Percentiles rank a stretch among this genome's conserved stretches.
These are phyloP conservation scores for Aurifilum marmelostoma DNA, from an alignment of 2,329 filamentous ascomycete genomes.

Conservation along the genomic window DNA sequence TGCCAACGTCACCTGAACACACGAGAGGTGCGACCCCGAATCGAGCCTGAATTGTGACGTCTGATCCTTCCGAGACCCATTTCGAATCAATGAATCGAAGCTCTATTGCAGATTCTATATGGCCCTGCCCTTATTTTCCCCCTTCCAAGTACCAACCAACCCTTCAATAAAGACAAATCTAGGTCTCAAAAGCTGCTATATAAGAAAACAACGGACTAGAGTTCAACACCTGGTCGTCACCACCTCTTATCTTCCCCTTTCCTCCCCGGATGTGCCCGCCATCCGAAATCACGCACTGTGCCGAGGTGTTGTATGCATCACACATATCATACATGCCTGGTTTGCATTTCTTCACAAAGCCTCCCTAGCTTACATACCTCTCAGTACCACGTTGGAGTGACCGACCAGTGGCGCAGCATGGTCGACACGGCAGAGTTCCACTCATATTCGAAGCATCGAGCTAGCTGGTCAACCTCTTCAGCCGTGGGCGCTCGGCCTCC, in stretches of 20 bases:
- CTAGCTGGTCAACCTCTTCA: constrained; percentile 61
- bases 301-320: not conserved
- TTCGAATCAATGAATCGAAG: too few relatives aligned
- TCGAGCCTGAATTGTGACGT: not conserved
- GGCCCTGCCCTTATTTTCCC: too few relatives aligned
- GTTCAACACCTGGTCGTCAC: not conserved
- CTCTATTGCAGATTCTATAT: not conserved
- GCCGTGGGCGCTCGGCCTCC: constrained; percentile 58
- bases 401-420: constrained; percentile 71
- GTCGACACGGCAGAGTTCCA: constrained; percentile 67
- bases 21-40: not conserved
- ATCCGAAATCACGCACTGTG: not conserved
- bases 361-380: too few relatives aligned
- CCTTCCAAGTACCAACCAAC: not conserved
- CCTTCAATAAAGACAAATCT: not conserved
- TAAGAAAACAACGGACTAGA: not conserved
- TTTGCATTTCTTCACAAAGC: not conserved
- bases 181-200: not conserved
- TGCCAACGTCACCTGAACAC: constrained; percentile 12
- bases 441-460: constrained; percentile 65
- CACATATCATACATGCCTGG: not conserved
- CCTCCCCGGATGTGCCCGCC: constrained; percentile 1
- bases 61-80: not conserved
- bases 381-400: constrained; percentile 60
- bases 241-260: not conserved